Evolutionary conservation across 352 stramenopile genomes (phyloP).

Genomic region (Phytopythium mirpurense): DNA sequence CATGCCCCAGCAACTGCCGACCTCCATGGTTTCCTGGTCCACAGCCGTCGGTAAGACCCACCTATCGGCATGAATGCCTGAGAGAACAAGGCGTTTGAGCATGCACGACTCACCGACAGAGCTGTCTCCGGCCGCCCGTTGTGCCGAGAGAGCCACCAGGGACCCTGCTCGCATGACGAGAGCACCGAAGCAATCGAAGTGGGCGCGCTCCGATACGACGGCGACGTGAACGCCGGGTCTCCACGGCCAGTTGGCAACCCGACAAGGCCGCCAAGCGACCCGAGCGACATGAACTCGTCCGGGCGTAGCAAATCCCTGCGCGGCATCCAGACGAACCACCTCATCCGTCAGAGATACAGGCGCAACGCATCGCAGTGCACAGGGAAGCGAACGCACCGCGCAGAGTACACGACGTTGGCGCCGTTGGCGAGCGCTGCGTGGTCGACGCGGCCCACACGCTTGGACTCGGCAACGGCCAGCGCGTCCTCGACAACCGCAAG

Average conservation of each 20-base stretch:
- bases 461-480: constrained; percentile 26
- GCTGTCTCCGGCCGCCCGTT: constrained; percentile 73
- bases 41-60: constrained; percentile 1
- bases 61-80: no score
- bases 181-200: constrained; percentile 31
- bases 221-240: constrained; percentile 50
- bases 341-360: constrained; percentile 3
- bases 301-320: constrained; percentile 51
- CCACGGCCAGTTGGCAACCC: constrained; percentile 13
- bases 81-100: constrained; percentile 5
- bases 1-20: constrained; percentile 81
- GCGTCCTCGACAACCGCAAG: constrained; percentile 45
- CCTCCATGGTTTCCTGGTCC: constrained; percentile 72
- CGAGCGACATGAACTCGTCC: constrained; percentile 23
- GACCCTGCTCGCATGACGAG: constrained; percentile 42
- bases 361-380: not conserved
- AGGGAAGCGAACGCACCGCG: constrained; percentile 25
- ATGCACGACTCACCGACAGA: constrained; percentile 48
- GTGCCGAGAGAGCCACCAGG: constrained; percentile 74
- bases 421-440: constrained; percentile 66
- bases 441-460: constrained; percentile 53
- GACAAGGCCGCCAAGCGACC: constrained; percentile 25
- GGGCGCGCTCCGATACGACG: constrained; percentile 35
- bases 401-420: constrained; percentile 46
- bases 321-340: constrained; percentile 1